Percentiles rank a stretch among this genome's conserved stretches.
These are phyloP conservation scores for Pichia scutulata DNA, from an alignment of 805 yeast genomes.

Conservation along the genomic window DNA sequence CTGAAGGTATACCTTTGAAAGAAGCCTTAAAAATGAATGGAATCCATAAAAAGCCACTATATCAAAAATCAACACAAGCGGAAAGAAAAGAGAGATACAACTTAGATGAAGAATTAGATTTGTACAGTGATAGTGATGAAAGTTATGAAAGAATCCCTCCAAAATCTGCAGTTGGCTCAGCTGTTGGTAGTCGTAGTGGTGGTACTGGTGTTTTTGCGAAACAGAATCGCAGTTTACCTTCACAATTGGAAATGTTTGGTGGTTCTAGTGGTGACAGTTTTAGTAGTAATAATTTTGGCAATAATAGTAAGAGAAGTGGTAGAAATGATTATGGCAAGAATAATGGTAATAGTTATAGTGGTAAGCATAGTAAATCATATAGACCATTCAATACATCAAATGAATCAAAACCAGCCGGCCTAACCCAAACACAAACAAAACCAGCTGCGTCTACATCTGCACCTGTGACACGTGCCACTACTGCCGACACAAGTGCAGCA, in stretches of 20 bases:
- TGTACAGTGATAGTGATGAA: background rate
- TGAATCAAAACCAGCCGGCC: background rate
- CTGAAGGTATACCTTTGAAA: conserved; percentile 1
- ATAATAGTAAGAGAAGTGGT: background rate
- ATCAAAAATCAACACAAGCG: background rate
- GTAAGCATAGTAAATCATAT: background rate
- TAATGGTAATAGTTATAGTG: background rate
- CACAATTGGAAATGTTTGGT: background rate
- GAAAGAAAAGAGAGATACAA: conserved; percentile 3
- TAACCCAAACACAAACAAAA: background rate
- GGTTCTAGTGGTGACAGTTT: background rate
- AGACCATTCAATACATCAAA: conserved; percentile 1
- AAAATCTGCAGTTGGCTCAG: background rate
- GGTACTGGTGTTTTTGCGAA: background rate
- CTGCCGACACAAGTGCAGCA: too few species aligned
- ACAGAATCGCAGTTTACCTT: background rate
- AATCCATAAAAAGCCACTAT: conserved; percentile 1
- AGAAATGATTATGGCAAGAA: background rate
- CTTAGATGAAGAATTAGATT: background rate
- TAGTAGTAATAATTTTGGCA: too few species aligned
- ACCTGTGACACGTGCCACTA: background rate
- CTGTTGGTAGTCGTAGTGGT: background rate
- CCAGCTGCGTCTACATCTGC: background rate
- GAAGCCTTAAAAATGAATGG: conserved; percentile 8
- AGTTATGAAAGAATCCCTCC: background rate